Percentiles rank a stretch among this genome's conserved stretches.
Conservation (phyloP, 1,284 basidiomycete genomes). For the Marasmius tenuissimus region DNA sequence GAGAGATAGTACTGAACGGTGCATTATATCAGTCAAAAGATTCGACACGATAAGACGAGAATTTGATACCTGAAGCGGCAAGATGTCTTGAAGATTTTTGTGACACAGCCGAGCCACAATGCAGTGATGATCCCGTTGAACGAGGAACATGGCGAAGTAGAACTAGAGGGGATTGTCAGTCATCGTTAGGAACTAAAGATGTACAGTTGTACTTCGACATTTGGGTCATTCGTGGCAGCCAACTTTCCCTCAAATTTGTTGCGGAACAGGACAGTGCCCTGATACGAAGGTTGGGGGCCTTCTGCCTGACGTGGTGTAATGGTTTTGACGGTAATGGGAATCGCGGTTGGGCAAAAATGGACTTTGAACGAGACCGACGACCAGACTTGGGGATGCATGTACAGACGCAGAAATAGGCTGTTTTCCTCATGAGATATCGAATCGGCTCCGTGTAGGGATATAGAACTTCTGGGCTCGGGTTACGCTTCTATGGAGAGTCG, state of each 20-base stretch:
- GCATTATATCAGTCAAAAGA: slow-evolving; percentile 1
- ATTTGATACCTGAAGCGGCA: slow-evolving; percentile 77
- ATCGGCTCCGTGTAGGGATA: slow-evolving; percentile 62
- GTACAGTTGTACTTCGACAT: slow-evolving; percentile 75
- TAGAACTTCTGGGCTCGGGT: slow-evolving; percentile 48
- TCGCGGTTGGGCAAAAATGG: slow-evolving; percentile 54
- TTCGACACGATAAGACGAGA: neutral
- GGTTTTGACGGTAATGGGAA: slow-evolving; percentile 74
- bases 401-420: slow-evolving; percentile 96
- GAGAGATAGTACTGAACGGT: slow-evolving; percentile 84
- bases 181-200: slow-evolving; percentile 2
- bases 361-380: slow-evolving; percentile 11
- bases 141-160: slow-evolving; percentile 81
- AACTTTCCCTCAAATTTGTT: slow-evolving; percentile 90
- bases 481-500: slow-evolving; percentile 45
- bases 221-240: slow-evolving; percentile 95
- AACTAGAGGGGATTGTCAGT: slow-evolving; percentile 55
- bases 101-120: slow-evolving; percentile 88
- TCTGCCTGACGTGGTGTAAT: slow-evolving; percentile 37
- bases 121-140: slow-evolving; percentile 73
- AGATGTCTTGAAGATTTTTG: slow-evolving; percentile 77
- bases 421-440: slow-evolving; percentile 81
- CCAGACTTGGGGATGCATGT: slow-evolving; percentile 30
- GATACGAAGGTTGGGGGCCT: slow-evolving; percentile 78
- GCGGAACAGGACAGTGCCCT: slow-evolving; percentile 81